phyloP scores from a whole-genome alignment of 2,329 filamentous ascomycete species.

The Bipolaris cookei region DNA sequence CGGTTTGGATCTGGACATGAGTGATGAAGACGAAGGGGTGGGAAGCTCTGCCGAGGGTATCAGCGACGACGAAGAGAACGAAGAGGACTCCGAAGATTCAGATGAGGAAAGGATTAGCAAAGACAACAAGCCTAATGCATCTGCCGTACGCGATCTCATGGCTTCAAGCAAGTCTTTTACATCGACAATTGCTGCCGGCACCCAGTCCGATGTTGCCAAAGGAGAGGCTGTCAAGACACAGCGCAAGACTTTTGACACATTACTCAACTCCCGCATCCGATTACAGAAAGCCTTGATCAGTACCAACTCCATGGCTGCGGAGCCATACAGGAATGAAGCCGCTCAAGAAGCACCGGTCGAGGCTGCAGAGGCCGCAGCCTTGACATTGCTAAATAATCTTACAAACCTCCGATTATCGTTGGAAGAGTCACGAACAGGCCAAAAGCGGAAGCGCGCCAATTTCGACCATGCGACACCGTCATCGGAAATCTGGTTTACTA shows the following conservation, averaged over 20 bases:
- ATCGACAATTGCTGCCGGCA: conserved; percentile 68
- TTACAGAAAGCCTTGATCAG: conserved; percentile 89
- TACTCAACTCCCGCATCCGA: conserved; percentile 89
- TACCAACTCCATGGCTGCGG: conserved; percentile 66
- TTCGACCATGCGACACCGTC: conserved; percentile 65
- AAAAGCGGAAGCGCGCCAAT: conserved; percentile 63
- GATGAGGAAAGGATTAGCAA: conserved; percentile 52
- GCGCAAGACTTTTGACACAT: conserved; percentile 81
- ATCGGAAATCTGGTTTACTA: conserved; percentile 73
- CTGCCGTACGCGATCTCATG: conserved; percentile 71
- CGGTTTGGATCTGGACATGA: conserved; percentile 48
- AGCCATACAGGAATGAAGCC: conserved; percentile 41
- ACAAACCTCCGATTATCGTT: conserved; percentile 71
- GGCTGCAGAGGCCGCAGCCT: conserved; percentile 83
- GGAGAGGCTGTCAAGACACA: conserved; percentile 86
- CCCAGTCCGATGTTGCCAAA: conserved; percentile 80
- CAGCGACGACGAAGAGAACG: conserved; percentile 59
- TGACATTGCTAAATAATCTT: conserved; percentile 83
- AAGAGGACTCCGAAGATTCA: conserved; percentile 32
- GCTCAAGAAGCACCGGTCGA: conserved; percentile 61
- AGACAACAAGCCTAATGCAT: conserved; percentile 49
- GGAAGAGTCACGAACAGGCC: conserved; percentile 58
- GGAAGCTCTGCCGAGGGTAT: conserved; percentile 54
- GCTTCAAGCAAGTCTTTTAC: conserved; percentile 69
- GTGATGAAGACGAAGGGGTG: conserved; percentile 47